These are phyloP conservation scores for Pseudogymnoascus sp. DNA, from an alignment of 2,329 filamentous ascomycete species.

Conservation along the genomic window DNA sequence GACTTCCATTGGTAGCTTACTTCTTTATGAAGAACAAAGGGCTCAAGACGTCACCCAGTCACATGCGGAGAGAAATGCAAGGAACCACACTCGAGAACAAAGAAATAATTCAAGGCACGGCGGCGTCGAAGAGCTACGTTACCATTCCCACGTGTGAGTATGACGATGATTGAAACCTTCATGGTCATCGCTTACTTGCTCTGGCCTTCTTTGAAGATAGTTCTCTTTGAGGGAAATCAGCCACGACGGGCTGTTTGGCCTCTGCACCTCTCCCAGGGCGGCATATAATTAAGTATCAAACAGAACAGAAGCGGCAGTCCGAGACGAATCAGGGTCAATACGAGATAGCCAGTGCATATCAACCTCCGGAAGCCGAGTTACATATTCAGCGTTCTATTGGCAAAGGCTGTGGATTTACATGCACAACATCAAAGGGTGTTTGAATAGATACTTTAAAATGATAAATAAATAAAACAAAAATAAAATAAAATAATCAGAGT, in stretches of 20 bases:
- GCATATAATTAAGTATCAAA: neutral
- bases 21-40: conserved; percentile 5
- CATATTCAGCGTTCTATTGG: neutral
- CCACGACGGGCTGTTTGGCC: neutral
- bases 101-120: conserved; percentile 1
- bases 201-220: neutral
- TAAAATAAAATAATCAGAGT: neutral
- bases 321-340: neutral
- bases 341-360: neutral
- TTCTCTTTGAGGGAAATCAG: neutral
- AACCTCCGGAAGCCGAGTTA: neutral
- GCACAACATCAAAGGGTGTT: neutral
- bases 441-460: neutral
- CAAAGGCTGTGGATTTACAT: neutral
- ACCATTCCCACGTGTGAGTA: neutral
- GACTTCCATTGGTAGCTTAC: neutral
- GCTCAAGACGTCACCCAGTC: neutral
- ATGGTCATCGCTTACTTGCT: neutral
- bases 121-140: neutral
- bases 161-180: conserved; percentile 3
- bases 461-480: neutral
- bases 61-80: neutral
- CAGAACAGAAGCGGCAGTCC: neutral
- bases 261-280: neutral
- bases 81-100: neutral